These are phyloP conservation scores for Hippophae tibetana DNA, from an alignment of 306 rosid genomes.

Conservation along the genomic window DNA sequence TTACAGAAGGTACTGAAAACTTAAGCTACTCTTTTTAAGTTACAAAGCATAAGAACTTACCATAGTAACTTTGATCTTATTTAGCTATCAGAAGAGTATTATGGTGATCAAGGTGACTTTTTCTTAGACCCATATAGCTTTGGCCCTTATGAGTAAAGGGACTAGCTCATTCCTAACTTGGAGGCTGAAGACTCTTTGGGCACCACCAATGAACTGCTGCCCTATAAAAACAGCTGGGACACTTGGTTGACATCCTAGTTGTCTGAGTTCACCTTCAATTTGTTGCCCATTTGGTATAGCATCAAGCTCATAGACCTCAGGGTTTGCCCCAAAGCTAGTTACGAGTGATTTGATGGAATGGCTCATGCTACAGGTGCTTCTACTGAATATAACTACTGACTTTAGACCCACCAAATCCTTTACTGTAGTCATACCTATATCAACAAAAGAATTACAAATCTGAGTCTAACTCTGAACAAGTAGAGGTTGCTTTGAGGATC, in stretches of 20 bases:
- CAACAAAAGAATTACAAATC: too few species aligned
- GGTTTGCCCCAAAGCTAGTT: constrained; percentile 56
- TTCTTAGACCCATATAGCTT: constrained; percentile 27
- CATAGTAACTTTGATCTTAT: too few species aligned
- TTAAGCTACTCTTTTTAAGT: too few species aligned
- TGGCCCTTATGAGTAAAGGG: constrained; percentile 46
- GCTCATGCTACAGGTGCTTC: constrained; percentile 53
- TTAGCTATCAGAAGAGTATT: too few species aligned
- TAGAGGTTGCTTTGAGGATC: too few species aligned
- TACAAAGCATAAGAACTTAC: too few species aligned
- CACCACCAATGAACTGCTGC: constrained; percentile 51
- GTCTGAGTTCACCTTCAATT: constrained; percentile 48
- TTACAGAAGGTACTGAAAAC: too few species aligned
- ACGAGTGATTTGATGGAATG: constrained; percentile 59
- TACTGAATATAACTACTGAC: constrained; percentile 83
- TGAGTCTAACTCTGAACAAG: too few species aligned
- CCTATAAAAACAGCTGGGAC: constrained; percentile 73
- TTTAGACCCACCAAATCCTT: constrained; percentile 40
- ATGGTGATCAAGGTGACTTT: too few species aligned
- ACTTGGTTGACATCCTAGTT: constrained; percentile 54
- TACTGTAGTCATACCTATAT: too few species aligned
- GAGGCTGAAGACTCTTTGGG: constrained; percentile 47
- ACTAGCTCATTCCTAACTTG: constrained; percentile 51
- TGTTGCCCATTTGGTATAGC: constrained; percentile 45
- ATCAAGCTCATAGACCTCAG: constrained; percentile 63